Percentiles rank a stretch among this genome's conserved stretches.
Conservation (phyloP, 2,329 filamentous ascomycete genomes). For the Colletotrichum limetticola region DNA sequence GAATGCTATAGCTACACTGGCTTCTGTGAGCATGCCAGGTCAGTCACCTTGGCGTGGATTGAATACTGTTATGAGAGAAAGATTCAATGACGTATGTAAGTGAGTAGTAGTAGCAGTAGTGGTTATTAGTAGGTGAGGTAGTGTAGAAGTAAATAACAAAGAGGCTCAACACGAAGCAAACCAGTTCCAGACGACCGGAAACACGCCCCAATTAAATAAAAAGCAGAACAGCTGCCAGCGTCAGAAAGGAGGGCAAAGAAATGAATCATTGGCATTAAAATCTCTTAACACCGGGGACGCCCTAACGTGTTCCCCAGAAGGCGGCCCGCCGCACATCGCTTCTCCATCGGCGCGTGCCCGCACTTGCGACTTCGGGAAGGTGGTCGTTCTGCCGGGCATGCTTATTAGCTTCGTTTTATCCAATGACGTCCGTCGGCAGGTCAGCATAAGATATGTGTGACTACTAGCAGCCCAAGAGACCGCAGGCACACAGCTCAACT, state of each 20-base stretch:
- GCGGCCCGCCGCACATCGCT: background rate
- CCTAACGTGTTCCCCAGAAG: background rate
- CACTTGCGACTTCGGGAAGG: background rate
- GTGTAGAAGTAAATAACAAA: background rate
- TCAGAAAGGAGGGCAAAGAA: background rate
- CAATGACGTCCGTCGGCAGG: conserved; percentile 3
- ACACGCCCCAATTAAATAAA: background rate
- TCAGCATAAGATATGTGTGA: background rate
- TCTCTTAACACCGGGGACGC: background rate
- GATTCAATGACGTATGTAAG: background rate
- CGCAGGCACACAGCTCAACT: background rate
- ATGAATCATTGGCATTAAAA: background rate
- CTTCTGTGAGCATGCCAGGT: background rate
- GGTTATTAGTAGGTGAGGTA: background rate
- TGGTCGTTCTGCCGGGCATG: background rate
- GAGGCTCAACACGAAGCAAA: background rate
- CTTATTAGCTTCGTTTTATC: background rate
- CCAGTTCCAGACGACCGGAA: background rate
- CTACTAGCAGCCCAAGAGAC: background rate
- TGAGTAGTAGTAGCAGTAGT: background rate
- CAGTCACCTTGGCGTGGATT: background rate
- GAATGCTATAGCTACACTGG: background rate
- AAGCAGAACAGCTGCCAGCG: background rate
- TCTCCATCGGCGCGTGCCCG: conserved; percentile 1
- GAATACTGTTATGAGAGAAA: background rate